A percentile compares a stretch with the other conserved stretches of the same genome.
Conservation (phyloP, 1,139 yeast species). For the Pichia norvegensis region DNA sequence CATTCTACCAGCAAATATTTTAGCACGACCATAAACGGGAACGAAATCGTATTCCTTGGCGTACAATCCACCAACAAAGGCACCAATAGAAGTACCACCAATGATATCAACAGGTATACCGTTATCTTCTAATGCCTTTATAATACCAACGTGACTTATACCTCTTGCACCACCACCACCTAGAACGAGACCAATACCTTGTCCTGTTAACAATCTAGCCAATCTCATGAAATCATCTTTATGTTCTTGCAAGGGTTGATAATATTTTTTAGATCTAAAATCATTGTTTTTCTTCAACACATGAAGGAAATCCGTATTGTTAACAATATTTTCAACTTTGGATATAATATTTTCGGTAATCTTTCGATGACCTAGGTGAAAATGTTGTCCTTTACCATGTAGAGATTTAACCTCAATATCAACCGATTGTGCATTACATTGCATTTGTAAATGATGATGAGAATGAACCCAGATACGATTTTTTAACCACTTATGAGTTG, state of each 20-base stretch:
- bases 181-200: constrained; percentile 85
- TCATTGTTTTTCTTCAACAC: constrained; percentile 22
- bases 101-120: constrained; percentile 91
- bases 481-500: constrained; percentile 79
- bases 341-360: constrained; percentile 21
- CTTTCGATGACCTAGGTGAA: constrained; percentile 19
- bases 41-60: constrained; percentile 89
- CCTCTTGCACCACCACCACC: constrained; percentile 99
- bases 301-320: constrained; percentile 25
- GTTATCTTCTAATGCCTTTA: constrained; percentile 85
- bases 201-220: constrained; percentile 84
- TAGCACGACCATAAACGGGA: constrained; percentile 83
- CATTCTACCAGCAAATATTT: constrained; percentile 75
- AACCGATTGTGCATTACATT: constrained; percentile 15
- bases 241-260: constrained; percentile 48
- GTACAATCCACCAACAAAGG: constrained; percentile 91
- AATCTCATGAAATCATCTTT: constrained; percentile 84
- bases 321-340: constrained; percentile 24
- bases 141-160: constrained; percentile 82
- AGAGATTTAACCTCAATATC: constrained; percentile 6
- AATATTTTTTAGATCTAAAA: constrained; percentile 25
- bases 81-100: constrained; percentile 95
- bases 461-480: constrained; percentile 84
- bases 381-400: constrained; percentile 10
- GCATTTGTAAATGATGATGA: constrained; percentile 82